Conservation (phyloP, 164 flowering plant genomes). For the Annona cherimola region DNA sequence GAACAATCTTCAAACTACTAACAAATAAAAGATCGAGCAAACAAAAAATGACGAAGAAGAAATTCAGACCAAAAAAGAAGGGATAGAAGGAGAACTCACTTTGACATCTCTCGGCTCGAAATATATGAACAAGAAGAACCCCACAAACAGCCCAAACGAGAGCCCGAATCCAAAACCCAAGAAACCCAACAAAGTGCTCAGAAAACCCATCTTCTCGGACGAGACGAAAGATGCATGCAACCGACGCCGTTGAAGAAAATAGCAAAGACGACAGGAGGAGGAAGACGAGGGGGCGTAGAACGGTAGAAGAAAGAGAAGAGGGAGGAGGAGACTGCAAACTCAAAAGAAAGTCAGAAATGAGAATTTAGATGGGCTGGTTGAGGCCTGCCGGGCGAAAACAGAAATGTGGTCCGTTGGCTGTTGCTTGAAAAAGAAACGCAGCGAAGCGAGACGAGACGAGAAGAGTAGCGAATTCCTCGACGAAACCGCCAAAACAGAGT, state of each 20-base stretch:
- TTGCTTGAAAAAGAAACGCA: neutral
- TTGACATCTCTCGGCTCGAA: constrained; percentile 29
- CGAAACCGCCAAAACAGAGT: constrained; percentile 15
- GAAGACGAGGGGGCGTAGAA: too few species aligned
- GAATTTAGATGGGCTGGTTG: too few species aligned
- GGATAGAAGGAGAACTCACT: constrained; percentile 15
- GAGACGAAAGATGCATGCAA: neutral
- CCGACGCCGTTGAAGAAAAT: neutral
- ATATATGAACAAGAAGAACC: constrained; percentile 45
- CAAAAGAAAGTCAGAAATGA: constrained; percentile 1
- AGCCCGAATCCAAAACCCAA: constrained; percentile 45
- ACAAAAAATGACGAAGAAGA: neutral
- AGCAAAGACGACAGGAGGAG: neutral
- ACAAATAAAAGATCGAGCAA: neutral
- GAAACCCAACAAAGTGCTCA: constrained; percentile 32
- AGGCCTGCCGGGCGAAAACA: too few species aligned
- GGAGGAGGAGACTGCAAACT: neutral
- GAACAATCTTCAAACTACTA: too few species aligned
- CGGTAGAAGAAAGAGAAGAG: neutral
- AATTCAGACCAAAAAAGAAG: neutral
- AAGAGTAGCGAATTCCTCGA: neutral
- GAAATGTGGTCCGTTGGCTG: too few species aligned
- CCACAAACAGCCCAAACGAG: constrained; percentile 38
- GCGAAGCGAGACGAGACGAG: neutral
- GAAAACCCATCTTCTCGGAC: constrained; percentile 31